A percentile compares a stretch with the other conserved stretches of the same genome.
Evolutionary conservation across 768 basidiomycete genomes (phyloP).

Genomic region (Mycena filopes): DNA sequence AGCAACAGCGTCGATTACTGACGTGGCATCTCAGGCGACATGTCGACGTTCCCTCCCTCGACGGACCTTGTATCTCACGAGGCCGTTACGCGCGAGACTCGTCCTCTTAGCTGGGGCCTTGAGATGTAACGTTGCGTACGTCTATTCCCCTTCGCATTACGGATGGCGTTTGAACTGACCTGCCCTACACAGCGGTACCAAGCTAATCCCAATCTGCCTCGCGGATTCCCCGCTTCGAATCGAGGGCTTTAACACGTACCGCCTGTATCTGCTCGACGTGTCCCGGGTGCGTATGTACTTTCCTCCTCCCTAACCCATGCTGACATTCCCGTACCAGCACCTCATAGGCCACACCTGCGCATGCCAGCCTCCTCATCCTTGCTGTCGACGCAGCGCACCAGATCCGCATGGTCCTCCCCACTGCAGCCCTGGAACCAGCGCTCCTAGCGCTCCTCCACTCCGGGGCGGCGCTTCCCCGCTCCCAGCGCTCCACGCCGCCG

Average conservation of each 20-base stretch:
- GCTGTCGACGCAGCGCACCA: slow-evolving; percentile 37
- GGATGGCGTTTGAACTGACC: background rate
- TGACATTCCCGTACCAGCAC: slow-evolving; percentile 25
- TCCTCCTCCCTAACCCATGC: background rate
- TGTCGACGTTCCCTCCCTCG: slow-evolving; percentile 33
- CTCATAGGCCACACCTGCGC: slow-evolving; percentile 32
- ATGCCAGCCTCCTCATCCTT: slow-evolving; percentile 33
- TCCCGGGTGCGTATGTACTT: slow-evolving; percentile 28
- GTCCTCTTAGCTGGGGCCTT: too few species aligned
- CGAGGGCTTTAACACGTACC: slow-evolving; percentile 29
- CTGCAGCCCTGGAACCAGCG: slow-evolving; percentile 26
- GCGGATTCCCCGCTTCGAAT: slow-evolving; percentile 26
- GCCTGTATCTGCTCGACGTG: slow-evolving; percentile 35
- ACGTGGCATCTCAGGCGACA: slow-evolving; percentile 25
- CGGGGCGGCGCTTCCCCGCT: slow-evolving; percentile 15
- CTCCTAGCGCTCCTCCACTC: slow-evolving; percentile 19
- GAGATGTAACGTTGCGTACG: slow-evolving; percentile 32
- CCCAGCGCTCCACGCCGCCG: background rate
- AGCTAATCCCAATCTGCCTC: slow-evolving; percentile 25
- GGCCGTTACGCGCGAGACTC: background rate
- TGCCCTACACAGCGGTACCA: slow-evolving; percentile 28
- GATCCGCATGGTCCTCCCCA: slow-evolving; percentile 33
- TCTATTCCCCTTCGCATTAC: background rate
- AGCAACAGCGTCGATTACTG: too few species aligned
- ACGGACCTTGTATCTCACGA: slow-evolving; percentile 32